phyloP scores from a whole-genome alignment of 257 asterid genomes.

The Gynochthodes officinalis region DNA sequence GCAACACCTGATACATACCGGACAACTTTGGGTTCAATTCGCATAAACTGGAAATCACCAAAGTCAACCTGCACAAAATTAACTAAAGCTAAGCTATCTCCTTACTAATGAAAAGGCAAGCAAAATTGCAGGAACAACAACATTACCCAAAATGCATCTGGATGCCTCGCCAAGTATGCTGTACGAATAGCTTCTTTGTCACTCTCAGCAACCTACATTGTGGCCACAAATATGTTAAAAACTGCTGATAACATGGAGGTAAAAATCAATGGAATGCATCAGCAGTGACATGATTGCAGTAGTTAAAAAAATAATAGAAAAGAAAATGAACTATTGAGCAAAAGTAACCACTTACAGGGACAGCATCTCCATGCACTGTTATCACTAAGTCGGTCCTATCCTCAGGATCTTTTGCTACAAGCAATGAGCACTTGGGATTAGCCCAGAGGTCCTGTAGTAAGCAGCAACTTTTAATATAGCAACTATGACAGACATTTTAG shows the following conservation, averaged over 20 bases:
- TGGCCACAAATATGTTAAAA: not conserved
- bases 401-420: constrained; percentile 88
- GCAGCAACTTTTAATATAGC: constrained; percentile 15
- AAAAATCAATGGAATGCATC: not conserved
- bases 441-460: constrained; percentile 81
- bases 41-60: constrained; percentile 91
- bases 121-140: not conserved
- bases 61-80: constrained; percentile 75
- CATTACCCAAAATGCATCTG: constrained; percentile 92
- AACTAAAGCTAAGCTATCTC: constrained; percentile 14
- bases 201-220: constrained; percentile 45
- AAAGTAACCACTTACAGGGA: constrained; percentile 50
- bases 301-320: not conserved
- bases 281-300: not conserved
- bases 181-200: constrained; percentile 61
- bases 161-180: constrained; percentile 78
- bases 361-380: constrained; percentile 81
- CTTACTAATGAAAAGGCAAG: constrained; percentile 13
- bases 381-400: constrained; percentile 86
- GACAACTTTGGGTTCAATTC: constrained; percentile 76
- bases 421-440: constrained; percentile 87
- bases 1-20: constrained; percentile 89
- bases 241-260: not conserved
- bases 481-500: not conserved
- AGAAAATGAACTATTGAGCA: not conserved